These are phyloP conservation scores for Leccinum aurantiacum DNA, from an alignment of 768 basidiomycete genomes.

Conservation along the genomic window DNA sequence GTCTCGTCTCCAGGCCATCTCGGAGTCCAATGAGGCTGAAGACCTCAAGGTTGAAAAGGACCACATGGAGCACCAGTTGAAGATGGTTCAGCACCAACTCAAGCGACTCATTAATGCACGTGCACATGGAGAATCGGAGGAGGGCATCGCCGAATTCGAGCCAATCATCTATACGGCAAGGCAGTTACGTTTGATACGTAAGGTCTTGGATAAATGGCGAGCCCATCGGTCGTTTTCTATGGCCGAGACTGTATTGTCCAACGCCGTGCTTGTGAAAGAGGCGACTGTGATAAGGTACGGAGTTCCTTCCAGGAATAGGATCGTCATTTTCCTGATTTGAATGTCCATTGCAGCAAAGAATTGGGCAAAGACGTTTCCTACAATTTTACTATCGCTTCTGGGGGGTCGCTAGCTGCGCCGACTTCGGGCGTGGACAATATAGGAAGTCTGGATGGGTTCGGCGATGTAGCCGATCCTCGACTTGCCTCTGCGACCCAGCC, in stretches of 20 bases:
- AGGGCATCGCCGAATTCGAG: conserved; percentile 64
- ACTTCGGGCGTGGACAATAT: conserved; percentile 83
- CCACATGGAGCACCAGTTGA: conserved; percentile 89
- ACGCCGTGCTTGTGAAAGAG: conserved; percentile 87
- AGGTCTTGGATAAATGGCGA: conserved; percentile 84
- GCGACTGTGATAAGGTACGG: conserved; percentile 87
- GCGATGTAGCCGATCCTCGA: conserved; percentile 85
- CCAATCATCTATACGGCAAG: conserved; percentile 79
- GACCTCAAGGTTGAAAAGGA: conserved; percentile 88
- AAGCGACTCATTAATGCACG: conserved; percentile 75
- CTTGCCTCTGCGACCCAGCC: conserved; percentile 75
- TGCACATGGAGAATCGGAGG: conserved; percentile 72
- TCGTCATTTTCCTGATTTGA: conserved; percentile 10
- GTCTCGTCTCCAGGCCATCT: conserved; percentile 56
- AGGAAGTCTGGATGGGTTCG: conserved; percentile 87
- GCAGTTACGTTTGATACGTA: conserved; percentile 79
- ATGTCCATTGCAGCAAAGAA: conserved; percentile 60
- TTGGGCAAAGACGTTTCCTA: conserved; percentile 85
- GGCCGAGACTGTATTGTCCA: conserved; percentile 85
- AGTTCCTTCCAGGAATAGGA: neutral
- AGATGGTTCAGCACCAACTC: conserved; percentile 79
- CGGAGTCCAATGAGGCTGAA: conserved; percentile 74
- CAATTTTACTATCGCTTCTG: conserved; percentile 91
- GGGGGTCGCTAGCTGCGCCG: conserved; percentile 74
- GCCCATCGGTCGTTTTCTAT: conserved; percentile 84